A percentile compares a stretch with the other conserved stretches of the same genome.
Evolutionary conservation across 768 basidiomycete species (phyloP).

Genomic region (Sarcodon sp.): DNA sequence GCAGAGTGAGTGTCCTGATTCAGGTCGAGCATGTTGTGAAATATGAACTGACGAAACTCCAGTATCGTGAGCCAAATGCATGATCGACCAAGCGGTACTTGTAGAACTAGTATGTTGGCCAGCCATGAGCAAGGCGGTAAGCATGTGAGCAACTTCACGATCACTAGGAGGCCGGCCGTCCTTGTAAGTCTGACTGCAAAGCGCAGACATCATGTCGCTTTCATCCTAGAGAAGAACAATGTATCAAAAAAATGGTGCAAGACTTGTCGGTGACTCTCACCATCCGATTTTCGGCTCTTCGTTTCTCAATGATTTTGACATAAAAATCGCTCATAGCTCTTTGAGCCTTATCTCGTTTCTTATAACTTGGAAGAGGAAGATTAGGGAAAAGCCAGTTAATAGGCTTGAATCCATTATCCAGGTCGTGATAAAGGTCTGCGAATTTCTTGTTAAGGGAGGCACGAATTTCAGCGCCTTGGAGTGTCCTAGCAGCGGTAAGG

Average conservation of each 20-base stretch:
- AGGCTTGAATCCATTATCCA: constrained; percentile 95
- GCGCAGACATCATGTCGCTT: constrained; percentile 86
- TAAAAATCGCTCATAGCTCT: constrained; percentile 92
- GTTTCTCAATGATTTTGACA: constrained; percentile 68
- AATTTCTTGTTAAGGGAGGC: constrained; percentile 67
- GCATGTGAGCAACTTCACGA: constrained; percentile 92
- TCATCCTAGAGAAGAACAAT: constrained; percentile 36
- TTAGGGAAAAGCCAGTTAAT: constrained; percentile 93
- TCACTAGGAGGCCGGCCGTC: constrained; percentile 67
- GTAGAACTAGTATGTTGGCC: constrained; percentile 98
- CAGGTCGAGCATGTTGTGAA: background rate
- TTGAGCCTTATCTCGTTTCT: constrained; percentile 80
- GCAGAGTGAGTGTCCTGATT: background rate
- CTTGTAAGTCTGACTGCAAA: constrained; percentile 77
- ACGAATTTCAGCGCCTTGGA: constrained; percentile 90
- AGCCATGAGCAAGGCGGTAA: constrained; percentile 99
- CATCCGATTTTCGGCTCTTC: constrained; percentile 34
- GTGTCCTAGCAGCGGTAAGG: constrained; percentile 83
- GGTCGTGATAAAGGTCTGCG: constrained; percentile 71
- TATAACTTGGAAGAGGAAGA: constrained; percentile 83
- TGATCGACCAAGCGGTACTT: constrained; percentile 79
- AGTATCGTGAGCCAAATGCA: constrained; percentile 71
- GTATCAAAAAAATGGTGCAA: background rate
- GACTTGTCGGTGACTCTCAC: constrained; percentile 17
- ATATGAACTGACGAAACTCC: constrained; percentile 52